Base-by-base conservation (phyloP, 768 basidiomycete genomes). In the Lentinula lateritia region DNA sequence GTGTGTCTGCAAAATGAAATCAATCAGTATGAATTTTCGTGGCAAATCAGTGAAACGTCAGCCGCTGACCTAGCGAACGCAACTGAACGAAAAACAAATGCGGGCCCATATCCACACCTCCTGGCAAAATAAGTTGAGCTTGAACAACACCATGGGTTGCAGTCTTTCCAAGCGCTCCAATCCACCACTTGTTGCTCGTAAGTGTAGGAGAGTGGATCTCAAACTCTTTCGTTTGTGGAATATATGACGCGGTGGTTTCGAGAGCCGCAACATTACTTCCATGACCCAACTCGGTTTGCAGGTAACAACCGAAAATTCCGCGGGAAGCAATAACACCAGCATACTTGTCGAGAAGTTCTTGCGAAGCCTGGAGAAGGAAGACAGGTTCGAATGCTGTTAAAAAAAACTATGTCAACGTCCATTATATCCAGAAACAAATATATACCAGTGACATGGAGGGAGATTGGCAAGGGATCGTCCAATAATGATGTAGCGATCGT, bases 171-270 rank as follows among this genome's bases (percentile, higher is more conserved):
- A 89, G 74, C 5, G 78, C 86, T 7, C 90, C 90, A 58, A 89
- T 82, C 91, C 90, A 93, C 89, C 90, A 93, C 69, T 93, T 93
- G 64, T 77, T 83, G 63, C 87, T 88, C 1, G 89, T 89, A 23
- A 90, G 66, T 0, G 86, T 86, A 0, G 91, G 90, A 0, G 89
- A 88, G 67, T 92, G 80, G 41, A 93, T 83, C 45, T 89, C 87
- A 64, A 92, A 92, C 68, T 89, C 85, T 58, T 80, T 71, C 0
- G 83, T 81, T 35, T 83, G 80, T 0, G 84, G 85, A n/a, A 88
- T 73, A 71, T 85, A 92, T 0, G 87, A 90, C 3, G 89, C 89
- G 0, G 88, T 92, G 0, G 90, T 92, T 70, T 92, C 90, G 20
- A 92, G 75, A 1, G 76, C 71, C 1, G 78, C 71, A 3, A 93